Evolutionary conservation across 345 rosid species (phyloP).

Genomic region (Ricinus communis): DNA sequence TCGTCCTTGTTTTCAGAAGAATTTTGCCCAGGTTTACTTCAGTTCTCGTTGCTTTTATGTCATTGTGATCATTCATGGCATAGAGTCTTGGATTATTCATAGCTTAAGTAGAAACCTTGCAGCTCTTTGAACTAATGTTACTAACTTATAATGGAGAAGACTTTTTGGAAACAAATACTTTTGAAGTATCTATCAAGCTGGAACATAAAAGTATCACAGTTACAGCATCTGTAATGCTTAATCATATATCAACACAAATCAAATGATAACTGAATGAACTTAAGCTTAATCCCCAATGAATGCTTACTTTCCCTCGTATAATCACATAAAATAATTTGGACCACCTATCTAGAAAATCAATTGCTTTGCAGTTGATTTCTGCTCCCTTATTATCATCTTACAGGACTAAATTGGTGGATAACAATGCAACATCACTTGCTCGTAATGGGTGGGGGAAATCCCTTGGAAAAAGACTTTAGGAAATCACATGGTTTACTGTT

Average conservation of each 20-base stretch:
- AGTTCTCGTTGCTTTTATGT: background rate
- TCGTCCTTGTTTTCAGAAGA: background rate
- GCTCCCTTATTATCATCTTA: slow-evolving; percentile 6
- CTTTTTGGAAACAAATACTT: background rate
- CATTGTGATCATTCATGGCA: background rate
- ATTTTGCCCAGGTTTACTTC: background rate
- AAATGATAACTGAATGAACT: background rate
- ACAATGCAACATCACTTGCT: slow-evolving; percentile 41
- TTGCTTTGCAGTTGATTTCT: slow-evolving; percentile 41
- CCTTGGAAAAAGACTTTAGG: slow-evolving; percentile 91
- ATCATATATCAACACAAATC: background rate
- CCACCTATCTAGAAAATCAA: slow-evolving; percentile 22
- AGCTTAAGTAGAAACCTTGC: too few species aligned
- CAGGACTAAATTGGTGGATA: slow-evolving; percentile 1
- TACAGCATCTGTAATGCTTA: background rate
- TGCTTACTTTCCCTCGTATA: background rate
- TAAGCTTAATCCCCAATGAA: background rate
- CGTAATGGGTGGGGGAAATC: slow-evolving; percentile 88
- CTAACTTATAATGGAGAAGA: background rate
- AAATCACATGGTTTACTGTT: too few species aligned
- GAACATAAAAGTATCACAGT: background rate
- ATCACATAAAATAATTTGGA: slow-evolving; percentile 10
- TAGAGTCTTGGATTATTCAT: too few species aligned
- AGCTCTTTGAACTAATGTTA: background rate
- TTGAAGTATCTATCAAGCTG: background rate